phyloP scores from a whole-genome alignment of 2,329 filamentous ascomycete species.

The Pseudogymnoascus sp. region DNA sequence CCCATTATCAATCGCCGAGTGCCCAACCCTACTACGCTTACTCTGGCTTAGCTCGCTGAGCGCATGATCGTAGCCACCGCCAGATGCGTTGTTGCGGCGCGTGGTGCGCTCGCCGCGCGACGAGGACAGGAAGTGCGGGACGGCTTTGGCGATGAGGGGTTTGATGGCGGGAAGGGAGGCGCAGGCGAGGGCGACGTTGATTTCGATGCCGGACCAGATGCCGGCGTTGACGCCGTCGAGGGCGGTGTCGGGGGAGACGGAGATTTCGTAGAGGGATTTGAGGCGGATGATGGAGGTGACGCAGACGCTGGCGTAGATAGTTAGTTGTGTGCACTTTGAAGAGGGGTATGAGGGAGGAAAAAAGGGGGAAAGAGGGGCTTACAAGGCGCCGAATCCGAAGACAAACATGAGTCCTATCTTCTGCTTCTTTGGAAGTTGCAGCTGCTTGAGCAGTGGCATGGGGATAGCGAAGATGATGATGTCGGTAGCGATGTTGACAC shows the following conservation, averaged over 20 bases:
- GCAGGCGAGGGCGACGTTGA: conserved; percentile 43
- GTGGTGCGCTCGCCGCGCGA: neutral
- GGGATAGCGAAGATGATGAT: conserved; percentile 28
- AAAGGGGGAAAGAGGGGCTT: neutral
- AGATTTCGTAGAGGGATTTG: conserved; percentile 10
- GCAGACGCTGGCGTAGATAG: conserved; percentile 13
- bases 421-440: conserved; percentile 32
- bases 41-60: neutral
- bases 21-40: neutral
- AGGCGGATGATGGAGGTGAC: conserved; percentile 14
- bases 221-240: conserved; percentile 12
- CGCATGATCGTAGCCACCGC: neutral
- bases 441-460: conserved; percentile 24
- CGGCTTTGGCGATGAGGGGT: conserved; percentile 32
- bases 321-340: neutral
- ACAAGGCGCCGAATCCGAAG: conserved; percentile 31
- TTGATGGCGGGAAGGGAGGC: conserved; percentile 43
- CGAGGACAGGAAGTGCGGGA: conserved; percentile 14
- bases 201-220: conserved; percentile 39
- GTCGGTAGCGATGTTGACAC: conserved; percentile 30
- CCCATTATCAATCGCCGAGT: neutral
- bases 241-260: conserved; percentile 8
- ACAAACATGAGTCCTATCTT: conserved; percentile 40
- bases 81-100: neutral
- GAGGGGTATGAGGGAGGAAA: neutral